Percentiles rank a stretch among this genome's conserved stretches.
Evolutionary conservation across 2,329 filamentous ascomycete species (phyloP).

Genomic region (Fonsecaea nubica): DNA sequence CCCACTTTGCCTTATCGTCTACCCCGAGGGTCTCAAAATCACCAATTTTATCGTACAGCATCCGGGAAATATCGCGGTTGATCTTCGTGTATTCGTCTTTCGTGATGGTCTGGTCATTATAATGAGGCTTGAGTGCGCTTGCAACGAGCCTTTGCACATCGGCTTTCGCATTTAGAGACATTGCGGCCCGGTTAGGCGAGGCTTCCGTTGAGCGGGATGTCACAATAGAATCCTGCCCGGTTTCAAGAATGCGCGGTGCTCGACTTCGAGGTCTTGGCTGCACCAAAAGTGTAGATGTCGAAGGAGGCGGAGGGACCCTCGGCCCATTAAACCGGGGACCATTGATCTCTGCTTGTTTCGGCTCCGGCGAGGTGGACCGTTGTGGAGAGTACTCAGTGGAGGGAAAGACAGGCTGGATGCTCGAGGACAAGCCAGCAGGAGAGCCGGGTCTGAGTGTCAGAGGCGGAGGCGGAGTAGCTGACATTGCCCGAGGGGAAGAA

Average conservation of each 20-base stretch:
- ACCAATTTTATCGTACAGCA: conserved; percentile 75
- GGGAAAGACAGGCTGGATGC: conserved; percentile 75
- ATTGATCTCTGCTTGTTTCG: conserved; percentile 18
- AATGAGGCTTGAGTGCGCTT: conserved; percentile 79
- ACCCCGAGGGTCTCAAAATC: conserved; percentile 66
- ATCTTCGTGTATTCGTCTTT: conserved; percentile 92
- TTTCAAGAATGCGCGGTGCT: conserved; percentile 39
- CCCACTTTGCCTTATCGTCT: conserved; percentile 71
- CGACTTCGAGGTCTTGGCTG: conserved; percentile 38
- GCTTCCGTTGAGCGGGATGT: conserved; percentile 62
- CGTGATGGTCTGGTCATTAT: conserved; percentile 77
- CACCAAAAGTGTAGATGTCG: conserved; percentile 28
- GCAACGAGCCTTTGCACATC: conserved; percentile 90
- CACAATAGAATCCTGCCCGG: conserved; percentile 51
- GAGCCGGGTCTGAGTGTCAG: conserved; percentile 65
- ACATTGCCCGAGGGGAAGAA: conserved; percentile 49
- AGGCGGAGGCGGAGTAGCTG: conserved; percentile 51
- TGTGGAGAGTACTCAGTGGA: conserved; percentile 76
- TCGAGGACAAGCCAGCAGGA: conserved; percentile 72
- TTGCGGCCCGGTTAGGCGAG: conserved; percentile 69
- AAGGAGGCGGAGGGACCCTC: conserved; percentile 6
- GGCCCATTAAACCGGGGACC: conserved; percentile 19
- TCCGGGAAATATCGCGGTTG: conserved; percentile 86
- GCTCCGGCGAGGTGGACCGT: conserved; percentile 53
- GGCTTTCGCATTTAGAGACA: conserved; percentile 84